These are phyloP conservation scores for Avena atlantica DNA, from an alignment of 176 grass and related monocot species.

Conservation along the genomic window DNA sequence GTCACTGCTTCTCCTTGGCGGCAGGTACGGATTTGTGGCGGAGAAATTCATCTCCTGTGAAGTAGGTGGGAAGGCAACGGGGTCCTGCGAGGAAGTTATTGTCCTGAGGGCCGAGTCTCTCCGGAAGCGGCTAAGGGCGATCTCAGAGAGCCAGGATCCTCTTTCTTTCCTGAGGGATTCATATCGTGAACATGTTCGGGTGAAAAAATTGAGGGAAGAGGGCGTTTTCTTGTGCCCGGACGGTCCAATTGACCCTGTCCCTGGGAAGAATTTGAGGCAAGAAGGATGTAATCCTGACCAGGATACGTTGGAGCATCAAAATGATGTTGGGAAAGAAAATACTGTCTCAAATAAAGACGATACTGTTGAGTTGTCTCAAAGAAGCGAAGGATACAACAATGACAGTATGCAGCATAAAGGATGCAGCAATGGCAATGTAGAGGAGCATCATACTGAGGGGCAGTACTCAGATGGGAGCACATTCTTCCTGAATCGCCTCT, in stretches of 20 bases:
- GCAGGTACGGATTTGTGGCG: conserved; percentile 57
- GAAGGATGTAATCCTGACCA: conserved; percentile 5
- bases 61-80: not conserved
- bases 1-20: conserved; percentile 34
- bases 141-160: conserved; percentile 64
- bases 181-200: not conserved
- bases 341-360: not conserved
- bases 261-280: not conserved
- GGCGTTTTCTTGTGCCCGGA: not conserved
- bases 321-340: not conserved
- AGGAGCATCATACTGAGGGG: conserved; percentile 26
- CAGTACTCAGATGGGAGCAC: conserved; percentile 79
- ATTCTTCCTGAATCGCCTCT: conserved; percentile 80
- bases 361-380: conserved; percentile 10
- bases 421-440: not conserved
- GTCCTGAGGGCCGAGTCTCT: conserved; percentile 62
- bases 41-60: conserved; percentile 65
- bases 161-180: conserved; percentile 68
- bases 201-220: conserved; percentile 24
- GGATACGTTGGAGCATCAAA: conserved; percentile 15
- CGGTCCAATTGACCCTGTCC: not conserved
- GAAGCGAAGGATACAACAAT: not conserved
- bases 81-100: conserved; percentile 38
- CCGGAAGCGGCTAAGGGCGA: conserved; percentile 59
- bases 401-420: not conserved